phyloP scores from a whole-genome alignment of 192 early-diverging fungal genomes.

The Backusella tuberculispora region DNA sequence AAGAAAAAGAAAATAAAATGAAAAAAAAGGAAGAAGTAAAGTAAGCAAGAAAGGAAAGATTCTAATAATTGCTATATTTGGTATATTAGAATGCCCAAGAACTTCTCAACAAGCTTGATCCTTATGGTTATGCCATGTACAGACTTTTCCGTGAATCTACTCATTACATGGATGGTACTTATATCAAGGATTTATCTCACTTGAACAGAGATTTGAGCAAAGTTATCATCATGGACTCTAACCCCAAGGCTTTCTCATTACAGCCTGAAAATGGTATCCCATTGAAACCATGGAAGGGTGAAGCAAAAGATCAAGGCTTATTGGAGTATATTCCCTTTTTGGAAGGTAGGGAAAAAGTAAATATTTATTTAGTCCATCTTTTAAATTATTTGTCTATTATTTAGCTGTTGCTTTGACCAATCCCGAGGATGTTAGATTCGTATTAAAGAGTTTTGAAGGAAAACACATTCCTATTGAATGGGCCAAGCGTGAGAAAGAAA shows the following conservation, averaged over 20 bases:
- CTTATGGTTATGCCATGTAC: constrained; percentile 84
- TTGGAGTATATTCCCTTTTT: constrained; percentile 88
- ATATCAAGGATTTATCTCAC: constrained; percentile 87
- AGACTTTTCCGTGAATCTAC: constrained; percentile 93
- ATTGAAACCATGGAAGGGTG: constrained; percentile 86
- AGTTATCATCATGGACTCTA: constrained; percentile 92
- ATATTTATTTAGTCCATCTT: not conserved
- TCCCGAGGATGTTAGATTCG: constrained; percentile 75
- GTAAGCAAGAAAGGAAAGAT: not conserved
- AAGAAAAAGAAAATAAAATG: not conserved
- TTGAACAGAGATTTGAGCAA: constrained; percentile 94
- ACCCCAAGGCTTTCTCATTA: constrained; percentile 78
- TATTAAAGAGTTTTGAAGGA: constrained; percentile 68
- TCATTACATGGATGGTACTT: constrained; percentile 80
- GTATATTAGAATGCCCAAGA: constrained; percentile 72
- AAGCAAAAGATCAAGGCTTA: constrained; percentile 80
- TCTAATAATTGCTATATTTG: constrained; percentile 17
- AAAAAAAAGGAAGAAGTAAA: not conserved
- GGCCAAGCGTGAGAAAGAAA: constrained; percentile 68
- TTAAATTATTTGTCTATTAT: not conserved
- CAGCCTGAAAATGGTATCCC: constrained; percentile 93
- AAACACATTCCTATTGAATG: constrained; percentile 72
- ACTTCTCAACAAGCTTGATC: constrained; percentile 89
- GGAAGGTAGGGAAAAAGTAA: constrained; percentile 64
- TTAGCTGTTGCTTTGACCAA: constrained; percentile 68